Conservation (phyloP, 257 asterid species). For the Solanum peruvianum region DNA sequence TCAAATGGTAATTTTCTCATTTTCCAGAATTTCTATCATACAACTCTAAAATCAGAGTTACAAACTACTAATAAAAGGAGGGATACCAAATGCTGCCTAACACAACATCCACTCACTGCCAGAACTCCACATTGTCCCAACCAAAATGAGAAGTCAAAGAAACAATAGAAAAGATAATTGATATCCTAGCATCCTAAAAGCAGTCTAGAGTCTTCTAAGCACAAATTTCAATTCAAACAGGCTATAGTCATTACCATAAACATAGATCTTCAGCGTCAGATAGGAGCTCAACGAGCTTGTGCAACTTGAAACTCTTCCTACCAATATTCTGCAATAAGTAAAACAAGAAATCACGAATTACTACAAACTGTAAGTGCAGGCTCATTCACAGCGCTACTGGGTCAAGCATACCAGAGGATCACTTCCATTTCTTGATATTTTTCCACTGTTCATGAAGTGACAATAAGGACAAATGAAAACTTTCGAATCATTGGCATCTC, state of each 20-base stretch:
- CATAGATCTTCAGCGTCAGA: slow-evolving; percentile 55
- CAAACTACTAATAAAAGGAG: neutral
- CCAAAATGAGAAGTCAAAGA: neutral
- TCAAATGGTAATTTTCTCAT: neutral
- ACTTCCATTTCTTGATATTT: slow-evolving; percentile 35
- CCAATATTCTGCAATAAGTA: slow-evolving; percentile 39
- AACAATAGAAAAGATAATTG: neutral
- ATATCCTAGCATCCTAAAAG: neutral
- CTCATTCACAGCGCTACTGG: neutral
- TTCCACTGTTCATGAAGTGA: slow-evolving; percentile 32
- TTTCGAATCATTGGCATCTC: slow-evolving; percentile 13
- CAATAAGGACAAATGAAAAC: slow-evolving; percentile 48
- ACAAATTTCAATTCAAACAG: slow-evolving; percentile 1
- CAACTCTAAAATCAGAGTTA: neutral
- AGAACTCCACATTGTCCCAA: neutral
- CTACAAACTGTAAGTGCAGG: neutral
- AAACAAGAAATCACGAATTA: slow-evolving; percentile 14
- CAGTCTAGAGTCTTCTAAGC: neutral
- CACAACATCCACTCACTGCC: neutral
- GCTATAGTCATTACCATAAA: slow-evolving; percentile 39
- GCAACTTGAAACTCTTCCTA: slow-evolving; percentile 40
- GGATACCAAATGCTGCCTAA: neutral
- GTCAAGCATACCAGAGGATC: slow-evolving; percentile 43
- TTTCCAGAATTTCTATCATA: neutral
- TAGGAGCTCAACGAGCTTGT: slow-evolving; percentile 40